These are phyloP conservation scores for Eimeria praecox DNA, from an alignment of 169 alveolate genomes.

Conservation along the genomic window DNA sequence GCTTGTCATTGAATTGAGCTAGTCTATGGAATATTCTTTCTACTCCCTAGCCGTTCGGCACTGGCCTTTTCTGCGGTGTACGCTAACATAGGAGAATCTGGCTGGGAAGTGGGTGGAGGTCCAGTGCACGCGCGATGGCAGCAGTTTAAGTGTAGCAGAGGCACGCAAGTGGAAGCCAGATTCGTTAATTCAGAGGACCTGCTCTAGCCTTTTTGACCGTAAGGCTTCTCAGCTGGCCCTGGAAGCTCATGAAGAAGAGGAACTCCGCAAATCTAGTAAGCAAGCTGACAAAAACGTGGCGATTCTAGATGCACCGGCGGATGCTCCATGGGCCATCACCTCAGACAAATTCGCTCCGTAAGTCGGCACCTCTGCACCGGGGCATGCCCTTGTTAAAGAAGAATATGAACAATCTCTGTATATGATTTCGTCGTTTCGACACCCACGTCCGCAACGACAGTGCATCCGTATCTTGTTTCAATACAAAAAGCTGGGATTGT, in stretches of 20 bases:
- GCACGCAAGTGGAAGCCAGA: conserved; percentile 56
- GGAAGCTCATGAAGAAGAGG: conserved; percentile 51
- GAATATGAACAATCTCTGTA: background rate
- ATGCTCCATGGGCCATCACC: conserved; percentile 69
- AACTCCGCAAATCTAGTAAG: conserved; percentile 22
- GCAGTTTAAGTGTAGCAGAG: conserved; percentile 63
- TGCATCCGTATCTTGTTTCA: background rate
- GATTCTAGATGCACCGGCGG: conserved; percentile 50
- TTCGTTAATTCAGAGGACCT: conserved; percentile 44
- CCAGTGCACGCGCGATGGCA: conserved; percentile 77
- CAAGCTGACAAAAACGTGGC: conserved; percentile 68
- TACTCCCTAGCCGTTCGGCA: background rate
- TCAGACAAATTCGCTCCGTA: conserved; percentile 45
- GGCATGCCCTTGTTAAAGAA: background rate
- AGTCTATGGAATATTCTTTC: background rate
- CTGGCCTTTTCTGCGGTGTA: conserved; percentile 12
- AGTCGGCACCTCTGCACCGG: background rate
- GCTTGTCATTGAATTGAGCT: background rate
- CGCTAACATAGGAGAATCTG: conserved; percentile 64
- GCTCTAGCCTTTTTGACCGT: conserved; percentile 73
- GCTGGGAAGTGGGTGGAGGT: conserved; percentile 85
- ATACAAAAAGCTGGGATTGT: background rate
- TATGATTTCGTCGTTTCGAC: background rate
- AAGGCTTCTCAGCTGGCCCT: conserved; percentile 65
- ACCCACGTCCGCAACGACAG: too few species aligned